Base-by-base conservation (phyloP, 345 rosid genomes). In the Brassica nigra region DNA sequence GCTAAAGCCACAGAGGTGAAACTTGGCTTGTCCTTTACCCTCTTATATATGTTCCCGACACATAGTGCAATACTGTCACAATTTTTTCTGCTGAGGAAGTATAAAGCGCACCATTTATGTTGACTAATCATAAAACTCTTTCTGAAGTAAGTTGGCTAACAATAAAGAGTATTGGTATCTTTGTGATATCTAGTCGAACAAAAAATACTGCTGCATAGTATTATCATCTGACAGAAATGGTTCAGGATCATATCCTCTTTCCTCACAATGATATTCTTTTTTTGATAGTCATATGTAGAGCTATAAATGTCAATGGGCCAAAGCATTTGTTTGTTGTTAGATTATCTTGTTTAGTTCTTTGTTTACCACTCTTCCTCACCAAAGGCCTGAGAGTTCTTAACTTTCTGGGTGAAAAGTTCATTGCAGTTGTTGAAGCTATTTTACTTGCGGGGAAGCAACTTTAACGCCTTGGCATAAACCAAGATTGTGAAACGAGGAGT, bases 1-100 rank as follows among this genome's bases (percentile, higher is more conserved):
- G 94, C 97, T 74, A 84, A 92, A 80, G 89, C 97, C 69, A 74
- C 89, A 78, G 98, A 95, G 97, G 99, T 95, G 82, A 76, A 71
- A 58, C 20, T 70, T 57, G 59, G 62, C 71, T 76, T 68, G 63
- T 78, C 73, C n/a, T 33, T 44, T 66, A 0, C 70, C 66, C 28
- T 77, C 58, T 72, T 77, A 44, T 77, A 61, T 47, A n/a, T 57
- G 27, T 79, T 7, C 31, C 20, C 28, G 29, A 9, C 36, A 5
- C 5, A 49, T 47, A 47, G 54, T 49, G 55, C 55, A 49, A 14
- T 49, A n/a, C 55, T 49, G 16, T 14, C 16, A 49, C n/a, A 44
- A 2, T 12, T 4, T 49, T 39, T 49, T 14, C 55, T 14, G 55
- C 16, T 4, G 7, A 49, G 15, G 52, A 44, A 49, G 16, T 49